phyloP scores from a whole-genome alignment of 495 filamentous ascomycete species.

The Beverwykella pulmonaria region DNA sequence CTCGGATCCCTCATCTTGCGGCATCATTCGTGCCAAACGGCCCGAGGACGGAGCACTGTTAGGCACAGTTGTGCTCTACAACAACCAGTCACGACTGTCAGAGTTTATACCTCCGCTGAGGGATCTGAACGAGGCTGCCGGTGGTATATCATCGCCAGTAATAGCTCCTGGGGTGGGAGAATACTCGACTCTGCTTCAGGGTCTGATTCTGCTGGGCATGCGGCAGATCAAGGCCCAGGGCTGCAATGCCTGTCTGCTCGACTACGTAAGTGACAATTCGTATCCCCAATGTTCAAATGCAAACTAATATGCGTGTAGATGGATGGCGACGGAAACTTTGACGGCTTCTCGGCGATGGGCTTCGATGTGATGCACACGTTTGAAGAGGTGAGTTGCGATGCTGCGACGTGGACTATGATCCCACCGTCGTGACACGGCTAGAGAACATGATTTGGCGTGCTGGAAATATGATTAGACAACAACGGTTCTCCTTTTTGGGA shows the following conservation, averaged over 20 bases:
- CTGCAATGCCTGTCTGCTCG: constrained; percentile 68
- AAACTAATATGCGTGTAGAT: constrained; percentile 52
- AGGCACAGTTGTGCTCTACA: constrained; percentile 83
- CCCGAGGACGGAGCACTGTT: constrained; percentile 67
- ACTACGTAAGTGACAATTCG: constrained; percentile 63
- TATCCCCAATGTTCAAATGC: not conserved
- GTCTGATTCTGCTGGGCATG: constrained; percentile 77
- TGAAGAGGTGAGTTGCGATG: constrained; percentile 78
- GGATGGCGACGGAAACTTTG: constrained; percentile 69
- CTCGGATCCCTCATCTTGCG: constrained; percentile 69
- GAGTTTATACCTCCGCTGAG: constrained; percentile 70
- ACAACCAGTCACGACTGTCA: constrained; percentile 65
- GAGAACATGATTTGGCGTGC: not conserved
- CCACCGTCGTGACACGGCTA: constrained; percentile 43
- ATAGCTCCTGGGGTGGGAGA: constrained; percentile 70
- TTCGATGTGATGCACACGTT: constrained; percentile 75
- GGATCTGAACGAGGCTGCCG: constrained; percentile 56
- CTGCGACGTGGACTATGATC: constrained; percentile 67
- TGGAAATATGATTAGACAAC: not conserved
- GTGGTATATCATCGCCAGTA: constrained; percentile 80
- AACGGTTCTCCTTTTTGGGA: not conserved
- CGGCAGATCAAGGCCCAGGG: constrained; percentile 79
- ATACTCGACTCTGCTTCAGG: constrained; percentile 73
- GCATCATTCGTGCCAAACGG: constrained; percentile 79
- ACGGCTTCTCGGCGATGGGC: constrained; percentile 73